Conservation (phyloP, 2,329 filamentous ascomycete genomes). For the Botrytis sinoallii region DNA sequence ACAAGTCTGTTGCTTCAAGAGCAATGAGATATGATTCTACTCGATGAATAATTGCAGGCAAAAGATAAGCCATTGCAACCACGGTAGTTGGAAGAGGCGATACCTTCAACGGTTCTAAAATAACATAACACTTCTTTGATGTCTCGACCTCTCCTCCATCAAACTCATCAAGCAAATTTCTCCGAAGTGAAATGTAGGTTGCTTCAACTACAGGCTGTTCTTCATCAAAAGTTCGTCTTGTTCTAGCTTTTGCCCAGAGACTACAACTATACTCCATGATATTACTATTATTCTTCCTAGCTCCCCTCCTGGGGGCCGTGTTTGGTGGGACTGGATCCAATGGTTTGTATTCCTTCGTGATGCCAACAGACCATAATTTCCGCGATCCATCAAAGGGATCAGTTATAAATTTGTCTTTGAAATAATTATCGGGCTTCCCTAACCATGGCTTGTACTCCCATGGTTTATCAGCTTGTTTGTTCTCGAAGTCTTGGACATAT, state of each 20-base stretch:
- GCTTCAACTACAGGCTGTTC: constrained; percentile 81
- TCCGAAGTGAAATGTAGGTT: constrained; percentile 69
- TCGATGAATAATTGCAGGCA: constrained; percentile 82
- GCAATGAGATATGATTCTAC: constrained; percentile 80
- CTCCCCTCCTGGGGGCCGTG: constrained; percentile 47
- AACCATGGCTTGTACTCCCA: constrained; percentile 34
- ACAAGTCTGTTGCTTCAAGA: constrained; percentile 65
- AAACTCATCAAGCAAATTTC: constrained; percentile 76
- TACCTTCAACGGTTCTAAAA: constrained; percentile 72
- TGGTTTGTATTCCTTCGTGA: constrained; percentile 58
- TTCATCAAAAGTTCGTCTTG: constrained; percentile 52
- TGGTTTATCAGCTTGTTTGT: constrained; percentile 42
- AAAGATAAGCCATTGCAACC: constrained; percentile 69
- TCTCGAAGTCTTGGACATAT: constrained; percentile 37
- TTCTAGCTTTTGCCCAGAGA: constrained; percentile 61
- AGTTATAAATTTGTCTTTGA: constrained; percentile 51
- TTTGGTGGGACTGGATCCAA: constrained; percentile 62
- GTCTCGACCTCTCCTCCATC: constrained; percentile 48
- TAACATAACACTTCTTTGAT: constrained; percentile 59
- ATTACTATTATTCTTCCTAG: constrained; percentile 47
- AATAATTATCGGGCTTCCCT: constrained; percentile 46
- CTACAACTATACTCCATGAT: constrained; percentile 86
- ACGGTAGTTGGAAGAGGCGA: constrained; percentile 68
- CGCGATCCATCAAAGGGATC: constrained; percentile 62
- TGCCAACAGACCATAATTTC: constrained; percentile 54